Conservation (phyloP, 2,329 filamentous ascomycete species). For the Cladobotryum protrusum region DNA sequence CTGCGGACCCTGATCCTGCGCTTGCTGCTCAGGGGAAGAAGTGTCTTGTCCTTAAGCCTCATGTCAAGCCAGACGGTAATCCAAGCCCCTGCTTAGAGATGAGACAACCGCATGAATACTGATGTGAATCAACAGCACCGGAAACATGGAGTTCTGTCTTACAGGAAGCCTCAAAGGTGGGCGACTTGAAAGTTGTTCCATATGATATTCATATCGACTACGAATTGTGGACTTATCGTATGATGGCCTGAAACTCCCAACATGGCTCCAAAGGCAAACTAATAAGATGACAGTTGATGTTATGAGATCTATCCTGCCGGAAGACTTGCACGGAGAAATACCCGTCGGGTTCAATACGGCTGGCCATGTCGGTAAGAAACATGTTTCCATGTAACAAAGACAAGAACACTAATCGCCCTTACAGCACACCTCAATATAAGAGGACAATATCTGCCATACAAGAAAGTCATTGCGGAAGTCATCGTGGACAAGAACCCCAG, state of each 20-base stretch:
- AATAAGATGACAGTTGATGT: slow-evolving; percentile 59
- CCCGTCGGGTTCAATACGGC: slow-evolving; percentile 83
- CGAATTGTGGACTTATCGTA: slow-evolving; percentile 78
- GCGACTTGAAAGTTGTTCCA: slow-evolving; percentile 65
- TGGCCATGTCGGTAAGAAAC: slow-evolving; percentile 68
- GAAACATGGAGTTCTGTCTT: slow-evolving; percentile 72
- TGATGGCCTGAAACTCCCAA: background rate
- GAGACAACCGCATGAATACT: background rate
- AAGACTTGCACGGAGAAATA: slow-evolving; percentile 71
- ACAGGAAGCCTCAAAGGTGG: slow-evolving; percentile 58
- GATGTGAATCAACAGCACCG: slow-evolving; percentile 29
- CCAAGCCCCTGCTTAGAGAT: background rate
- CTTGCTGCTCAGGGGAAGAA: slow-evolving; percentile 51
- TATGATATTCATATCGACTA: slow-evolving; percentile 76
- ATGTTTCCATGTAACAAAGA: background rate
- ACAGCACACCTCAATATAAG: slow-evolving; percentile 85
- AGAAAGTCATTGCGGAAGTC: slow-evolving; percentile 76
- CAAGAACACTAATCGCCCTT: background rate
- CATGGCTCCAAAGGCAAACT: background rate
- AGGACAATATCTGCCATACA: slow-evolving; percentile 77
- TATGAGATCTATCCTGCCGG: slow-evolving; percentile 72
- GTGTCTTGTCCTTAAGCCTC: slow-evolving; percentile 54
- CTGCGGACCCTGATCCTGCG: slow-evolving; percentile 53
- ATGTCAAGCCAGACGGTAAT: slow-evolving; percentile 36
- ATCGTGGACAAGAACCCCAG: slow-evolving; percentile 81